Percentiles rank a stretch among this genome's conserved stretches.
Evolutionary conservation across 371 early-diverging fungal genomes (phyloP).

Genomic region (Mucor racemosus): DNA sequence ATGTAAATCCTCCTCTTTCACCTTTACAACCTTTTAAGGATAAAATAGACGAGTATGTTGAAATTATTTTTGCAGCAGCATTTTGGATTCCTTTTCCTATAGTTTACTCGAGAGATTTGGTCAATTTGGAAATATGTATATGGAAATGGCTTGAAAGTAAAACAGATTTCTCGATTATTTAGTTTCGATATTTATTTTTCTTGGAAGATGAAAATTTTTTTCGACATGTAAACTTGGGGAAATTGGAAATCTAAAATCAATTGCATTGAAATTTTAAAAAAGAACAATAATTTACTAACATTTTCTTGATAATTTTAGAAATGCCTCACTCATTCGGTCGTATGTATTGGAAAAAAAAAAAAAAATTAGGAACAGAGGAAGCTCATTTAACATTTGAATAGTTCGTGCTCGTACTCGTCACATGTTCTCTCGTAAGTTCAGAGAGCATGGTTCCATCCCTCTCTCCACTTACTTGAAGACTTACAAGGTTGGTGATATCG

Average conservation of each 20-base stretch:
- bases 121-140: background rate
- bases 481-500: constrained; percentile 88
- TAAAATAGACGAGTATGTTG: constrained; percentile 1
- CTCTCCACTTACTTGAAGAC: constrained; percentile 95
- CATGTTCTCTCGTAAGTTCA: constrained; percentile 96
- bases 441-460: constrained; percentile 88
- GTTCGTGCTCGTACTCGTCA: constrained; percentile 89
- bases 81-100: background rate
- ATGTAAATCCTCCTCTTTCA: constrained; percentile 4
- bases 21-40: constrained; percentile 1
- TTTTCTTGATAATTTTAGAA: background rate
- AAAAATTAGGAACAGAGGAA: background rate
- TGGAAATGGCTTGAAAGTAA: background rate
- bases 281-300: background rate
- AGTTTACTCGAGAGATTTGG: background rate
- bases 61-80: background rate
- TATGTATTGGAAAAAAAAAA: constrained; percentile 26
- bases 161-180: too few species aligned
- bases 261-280: background rate
- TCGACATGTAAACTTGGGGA: constrained; percentile 4
- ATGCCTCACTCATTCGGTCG: constrained; percentile 95
- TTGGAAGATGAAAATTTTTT: background rate
- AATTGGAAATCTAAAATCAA: background rate
- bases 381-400: background rate
- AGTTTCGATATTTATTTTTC: too few species aligned